Percentiles rank a stretch among this genome's conserved stretches.
Evolutionary conservation across 805 yeast genomes (phyloP).

Genomic region (Ogataea degrootiae): DNA sequence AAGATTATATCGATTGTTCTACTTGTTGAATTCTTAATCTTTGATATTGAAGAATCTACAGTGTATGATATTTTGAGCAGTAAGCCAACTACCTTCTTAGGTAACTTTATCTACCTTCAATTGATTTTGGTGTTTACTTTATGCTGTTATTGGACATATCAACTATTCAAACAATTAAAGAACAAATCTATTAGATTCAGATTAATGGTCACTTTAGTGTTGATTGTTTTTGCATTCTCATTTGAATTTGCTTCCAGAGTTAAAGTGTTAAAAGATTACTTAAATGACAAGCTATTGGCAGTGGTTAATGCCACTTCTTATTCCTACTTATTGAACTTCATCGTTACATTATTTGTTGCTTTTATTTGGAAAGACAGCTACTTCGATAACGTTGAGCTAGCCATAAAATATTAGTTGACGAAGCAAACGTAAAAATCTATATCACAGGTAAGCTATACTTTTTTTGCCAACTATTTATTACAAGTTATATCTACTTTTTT

Average conservation of each 20-base stretch:
- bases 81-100: constrained; percentile 13
- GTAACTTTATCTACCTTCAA: constrained; percentile 22
- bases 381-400: constrained; percentile 15
- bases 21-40: constrained; percentile 24
- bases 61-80: constrained; percentile 26
- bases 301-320: constrained; percentile 19
- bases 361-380: constrained; percentile 25
- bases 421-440: neutral
- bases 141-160: constrained; percentile 13
- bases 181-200: constrained; percentile 13
- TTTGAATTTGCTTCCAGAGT: constrained; percentile 16
- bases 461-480: no score
- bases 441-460: no score
- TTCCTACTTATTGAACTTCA: constrained; percentile 21
- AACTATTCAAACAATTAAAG: constrained; percentile 18
- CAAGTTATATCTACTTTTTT: no score
- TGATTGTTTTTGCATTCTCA: constrained; percentile 15
- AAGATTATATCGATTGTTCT: constrained; percentile 17
- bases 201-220: constrained; percentile 12
- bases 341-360: constrained; percentile 18
- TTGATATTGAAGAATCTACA: constrained; percentile 26
- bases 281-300: constrained; percentile 6
- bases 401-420: neutral
- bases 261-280: constrained; percentile 12
- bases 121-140: constrained; percentile 13